Conservation (phyloP, 352 stramenopile genomes). For the Phytopythium cucurbitacearum region DNA sequence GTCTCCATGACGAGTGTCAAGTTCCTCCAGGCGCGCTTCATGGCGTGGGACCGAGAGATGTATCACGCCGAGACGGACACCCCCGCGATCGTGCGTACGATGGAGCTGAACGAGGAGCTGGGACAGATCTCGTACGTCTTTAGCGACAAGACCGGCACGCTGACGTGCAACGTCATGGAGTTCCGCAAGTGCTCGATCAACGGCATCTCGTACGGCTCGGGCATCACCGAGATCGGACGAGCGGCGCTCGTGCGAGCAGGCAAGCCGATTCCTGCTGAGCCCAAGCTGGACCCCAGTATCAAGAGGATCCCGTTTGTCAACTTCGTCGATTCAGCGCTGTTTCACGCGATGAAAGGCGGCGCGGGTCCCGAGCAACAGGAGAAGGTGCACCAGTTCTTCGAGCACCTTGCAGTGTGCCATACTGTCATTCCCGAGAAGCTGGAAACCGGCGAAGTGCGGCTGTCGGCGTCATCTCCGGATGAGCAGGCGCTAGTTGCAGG, state of each 20-base stretch:
- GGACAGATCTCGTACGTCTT: conserved; percentile 90
- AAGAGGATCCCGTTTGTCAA: conserved; percentile 71
- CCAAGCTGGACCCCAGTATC: conserved; percentile 49
- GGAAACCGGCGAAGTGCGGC: conserved; percentile 54
- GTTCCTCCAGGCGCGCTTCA: conserved; percentile 84
- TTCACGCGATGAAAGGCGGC: conserved; percentile 55
- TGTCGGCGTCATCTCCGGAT: conserved; percentile 79
- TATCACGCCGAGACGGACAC: conserved; percentile 92
- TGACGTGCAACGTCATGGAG: conserved; percentile 93
- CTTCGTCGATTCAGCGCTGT: conserved; percentile 65
- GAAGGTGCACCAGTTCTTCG: conserved; percentile 75
- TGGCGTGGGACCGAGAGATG: conserved; percentile 87
- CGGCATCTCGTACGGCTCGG: conserved; percentile 87
- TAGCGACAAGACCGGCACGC: conserved; percentile 90
- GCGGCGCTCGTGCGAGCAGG: conserved; percentile 52
- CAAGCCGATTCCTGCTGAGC: conserved; percentile 57
- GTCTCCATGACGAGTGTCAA: conserved; percentile 90
- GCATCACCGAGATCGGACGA: conserved; percentile 76
- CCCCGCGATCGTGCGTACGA: conserved; percentile 74
- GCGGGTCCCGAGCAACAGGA: conserved; percentile 30
- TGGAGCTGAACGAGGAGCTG: conserved; percentile 90
- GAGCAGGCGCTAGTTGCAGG: conserved; percentile 82
- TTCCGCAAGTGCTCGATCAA: conserved; percentile 94
- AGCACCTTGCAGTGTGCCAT: conserved; percentile 81
- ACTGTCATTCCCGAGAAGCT: conserved; percentile 76